Base-by-base conservation (phyloP, 2,329 filamentous ascomycete genomes). In the Fusarium duplospermum region DNA sequence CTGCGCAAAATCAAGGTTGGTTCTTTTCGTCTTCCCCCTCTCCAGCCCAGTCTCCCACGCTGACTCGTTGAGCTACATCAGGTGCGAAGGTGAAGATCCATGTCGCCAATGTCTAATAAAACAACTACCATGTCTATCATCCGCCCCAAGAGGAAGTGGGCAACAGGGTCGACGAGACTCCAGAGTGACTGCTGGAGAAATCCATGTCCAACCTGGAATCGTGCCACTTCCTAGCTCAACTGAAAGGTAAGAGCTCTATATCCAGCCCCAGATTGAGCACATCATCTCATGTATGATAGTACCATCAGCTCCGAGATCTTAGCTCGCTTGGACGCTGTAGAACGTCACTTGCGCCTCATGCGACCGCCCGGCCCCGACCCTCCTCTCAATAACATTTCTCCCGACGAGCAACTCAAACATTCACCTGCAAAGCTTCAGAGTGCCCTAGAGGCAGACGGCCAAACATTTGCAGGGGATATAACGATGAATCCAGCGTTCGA, bases 61-160 rank as follows among this genome's bases (percentile, higher is more conserved):
- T 56, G 14, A 67, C 35, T 27, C 16, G 11, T 11, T n/a, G 9
- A 47, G 14, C 18, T 2, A 22, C 18, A 4, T 16, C 27, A 22
- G 73, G 72, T 74, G 72, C 36, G 70, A 74, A 9, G 72, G 70
- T 11, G 72, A 70, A 29, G 72, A 73, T 27, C 72, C 72, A 11
- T 74, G 72, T 13, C 59, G 58, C 3, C 70, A 64, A 62, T 74
- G 72, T 14, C 20, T 73, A 5, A 60, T 61, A 10, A 73, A 68
- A 54, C 63, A 73, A n/a, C 57, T 62, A 4, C 56, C 60, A 27
- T 74, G 72, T 31, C 38, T 62, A 11, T 66, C 64, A 6, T 64
- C 72, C 24, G 63, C 60, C 22, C 63, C 63, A 6, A 66, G 65
- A 63, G 64, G 67, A 22, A 29, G 47, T 11, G 62, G 52, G 33